These are phyloP conservation scores for Gliomastix tumulicola DNA, from an alignment of 2,329 filamentous ascomycete genomes.

Conservation along the genomic window DNA sequence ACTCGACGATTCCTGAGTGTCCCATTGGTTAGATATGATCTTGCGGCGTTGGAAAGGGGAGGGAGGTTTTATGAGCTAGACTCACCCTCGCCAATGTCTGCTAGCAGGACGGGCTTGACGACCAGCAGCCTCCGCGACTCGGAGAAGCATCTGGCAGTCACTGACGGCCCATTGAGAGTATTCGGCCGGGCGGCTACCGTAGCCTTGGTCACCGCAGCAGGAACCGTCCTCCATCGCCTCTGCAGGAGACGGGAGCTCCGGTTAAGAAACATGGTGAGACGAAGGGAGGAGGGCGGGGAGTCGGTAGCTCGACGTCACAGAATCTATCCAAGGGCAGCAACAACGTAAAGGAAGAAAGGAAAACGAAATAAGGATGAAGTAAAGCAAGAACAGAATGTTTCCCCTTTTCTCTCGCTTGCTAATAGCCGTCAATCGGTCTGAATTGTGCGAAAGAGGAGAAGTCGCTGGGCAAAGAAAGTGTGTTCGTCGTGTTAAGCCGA, in stretches of 20 bases:
- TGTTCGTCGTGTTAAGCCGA: slow-evolving; percentile 7
- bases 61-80: slow-evolving; percentile 2
- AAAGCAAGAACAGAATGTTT: too few relatives aligned
- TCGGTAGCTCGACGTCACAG: too few relatives aligned
- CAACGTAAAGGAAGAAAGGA: slow-evolving; percentile 10
- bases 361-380: too few relatives aligned
- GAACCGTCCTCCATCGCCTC: slow-evolving; percentile 43
- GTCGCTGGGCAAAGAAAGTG: too few relatives aligned
- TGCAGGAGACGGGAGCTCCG: slow-evolving; percentile 41
- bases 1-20: slow-evolving; percentile 81
- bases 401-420: too few relatives aligned
- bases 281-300: neutral
- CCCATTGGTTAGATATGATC: neutral
- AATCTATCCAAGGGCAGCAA: slow-evolving; percentile 1
- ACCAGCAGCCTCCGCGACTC: slow-evolving; percentile 40
- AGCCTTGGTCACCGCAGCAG: slow-evolving; percentile 26
- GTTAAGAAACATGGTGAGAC: slow-evolving; percentile 44
- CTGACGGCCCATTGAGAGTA: too few relatives aligned
- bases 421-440: too few relatives aligned
- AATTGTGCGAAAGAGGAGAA: slow-evolving; percentile 1
- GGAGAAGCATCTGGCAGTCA: slow-evolving; percentile 44
- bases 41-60: neutral
- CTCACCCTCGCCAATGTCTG: slow-evolving; percentile 79
- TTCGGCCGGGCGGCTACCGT: slow-evolving; percentile 19
- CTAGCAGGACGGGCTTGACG: slow-evolving; percentile 74